phyloP scores from a whole-genome alignment of 345 rosid species.

The Camelina laxa region DNA sequence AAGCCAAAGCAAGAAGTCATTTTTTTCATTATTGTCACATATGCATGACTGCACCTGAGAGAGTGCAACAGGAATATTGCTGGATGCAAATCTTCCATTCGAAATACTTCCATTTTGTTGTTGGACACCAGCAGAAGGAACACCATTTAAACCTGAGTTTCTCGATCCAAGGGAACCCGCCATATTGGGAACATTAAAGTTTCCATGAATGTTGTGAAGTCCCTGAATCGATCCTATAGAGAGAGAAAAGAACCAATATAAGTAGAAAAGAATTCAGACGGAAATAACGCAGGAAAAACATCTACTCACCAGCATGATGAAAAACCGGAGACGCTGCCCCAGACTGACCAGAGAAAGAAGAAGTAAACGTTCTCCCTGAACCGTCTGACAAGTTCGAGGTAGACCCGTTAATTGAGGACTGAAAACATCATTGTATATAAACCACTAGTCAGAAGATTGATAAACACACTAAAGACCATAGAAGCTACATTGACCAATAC shows the following conservation, averaged over 20 bases:
- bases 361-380: conserved; percentile 66
- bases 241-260: conserved; percentile 26
- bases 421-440: conserved; percentile 43
- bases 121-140: conserved; percentile 82
- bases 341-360: conserved; percentile 89
- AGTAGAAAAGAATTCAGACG: conserved; percentile 14
- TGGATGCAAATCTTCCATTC: conserved; percentile 79
- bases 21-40: conserved; percentile 6
- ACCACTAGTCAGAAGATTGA: conserved; percentile 11
- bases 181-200: conserved; percentile 78
- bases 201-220: conserved; percentile 78
- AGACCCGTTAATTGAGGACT: conserved; percentile 86
- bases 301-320: conserved; percentile 69
- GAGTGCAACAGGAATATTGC: conserved; percentile 81
- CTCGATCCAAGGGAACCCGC: conserved; percentile 73
- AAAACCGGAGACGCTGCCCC: conserved; percentile 75
- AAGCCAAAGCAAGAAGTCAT: conserved; percentile 17
- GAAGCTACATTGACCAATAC: conserved; percentile 21
- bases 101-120: conserved; percentile 84
- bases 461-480: neutral
- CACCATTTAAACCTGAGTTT: conserved; percentile 66
- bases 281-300: conserved; percentile 20
- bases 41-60: conserved; percentile 68
- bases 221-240: conserved; percentile 74
- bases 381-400: conserved; percentile 80